Percentiles rank a stretch among this genome's conserved stretches.
Conservation (phyloP, 805 yeast species). For the Kodamaea laetipori region DNA sequence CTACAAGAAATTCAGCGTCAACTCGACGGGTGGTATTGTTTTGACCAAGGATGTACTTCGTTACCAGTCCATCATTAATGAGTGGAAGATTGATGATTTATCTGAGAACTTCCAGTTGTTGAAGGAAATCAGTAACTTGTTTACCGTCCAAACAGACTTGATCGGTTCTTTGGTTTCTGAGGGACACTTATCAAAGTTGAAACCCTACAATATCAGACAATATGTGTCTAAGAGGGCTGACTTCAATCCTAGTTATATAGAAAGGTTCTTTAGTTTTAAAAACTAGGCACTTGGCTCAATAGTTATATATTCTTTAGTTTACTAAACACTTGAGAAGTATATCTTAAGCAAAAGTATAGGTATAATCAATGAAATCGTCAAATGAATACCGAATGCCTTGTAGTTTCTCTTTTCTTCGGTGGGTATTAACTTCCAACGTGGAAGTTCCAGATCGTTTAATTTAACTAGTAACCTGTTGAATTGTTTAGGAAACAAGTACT, state of each 20-base stretch:
- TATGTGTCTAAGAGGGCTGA: conserved; percentile 72
- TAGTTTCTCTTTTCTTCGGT: background rate
- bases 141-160: conserved; percentile 80
- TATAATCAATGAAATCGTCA: conserved; percentile 3
- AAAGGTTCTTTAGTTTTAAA: conserved; percentile 44
- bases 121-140: conserved; percentile 80
- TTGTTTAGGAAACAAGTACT: conserved; percentile 12
- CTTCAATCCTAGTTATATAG: conserved; percentile 56
- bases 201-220: conserved; percentile 61
- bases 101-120: conserved; percentile 67
- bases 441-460: conserved; percentile 1
- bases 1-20: conserved; percentile 72
- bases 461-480: conserved; percentile 3
- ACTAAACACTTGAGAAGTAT: conserved; percentile 13
- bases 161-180: conserved; percentile 77
- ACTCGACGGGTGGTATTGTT: conserved; percentile 78
- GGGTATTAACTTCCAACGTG: conserved; percentile 3
- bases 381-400: conserved; percentile 7
- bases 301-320: background rate
- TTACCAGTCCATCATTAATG: conserved; percentile 67
- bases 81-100: conserved; percentile 64
- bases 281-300: conserved; percentile 11
- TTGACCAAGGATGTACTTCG: conserved; percentile 81
- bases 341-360: conserved; percentile 9
- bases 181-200: conserved; percentile 71